A percentile compares a stretch with the other conserved stretches of the same genome.
phyloP scores from a whole-genome alignment of 1,139 yeast species.

The Candida glucosophila region DNA sequence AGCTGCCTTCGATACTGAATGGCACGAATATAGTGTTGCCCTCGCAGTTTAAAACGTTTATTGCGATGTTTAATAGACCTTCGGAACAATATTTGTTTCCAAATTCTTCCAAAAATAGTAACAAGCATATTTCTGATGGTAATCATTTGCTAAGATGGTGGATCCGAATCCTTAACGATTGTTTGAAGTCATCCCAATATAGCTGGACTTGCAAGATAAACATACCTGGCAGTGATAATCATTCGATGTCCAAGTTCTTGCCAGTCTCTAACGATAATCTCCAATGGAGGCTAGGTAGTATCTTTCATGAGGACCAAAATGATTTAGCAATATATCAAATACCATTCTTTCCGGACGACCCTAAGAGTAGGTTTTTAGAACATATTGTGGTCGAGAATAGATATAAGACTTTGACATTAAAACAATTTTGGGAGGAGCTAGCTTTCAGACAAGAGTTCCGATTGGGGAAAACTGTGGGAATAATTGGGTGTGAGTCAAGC shows the following conservation, averaged over 20 bases:
- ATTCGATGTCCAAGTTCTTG: constrained; percentile 23
- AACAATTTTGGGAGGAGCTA: constrained; percentile 74
- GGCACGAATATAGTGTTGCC: constrained; percentile 3
- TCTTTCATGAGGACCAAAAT: constrained; percentile 29
- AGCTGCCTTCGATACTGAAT: constrained; percentile 16
- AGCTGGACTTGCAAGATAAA: constrained; percentile 35
- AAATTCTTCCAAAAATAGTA: constrained; percentile 47
- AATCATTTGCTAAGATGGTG: constrained; percentile 76
- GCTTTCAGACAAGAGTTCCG: constrained; percentile 87
- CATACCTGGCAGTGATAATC: constrained; percentile 66
- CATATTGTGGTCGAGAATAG: constrained; percentile 71
- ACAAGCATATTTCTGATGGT: constrained; percentile 69
- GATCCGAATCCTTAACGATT: constrained; percentile 48
- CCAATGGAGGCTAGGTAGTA: constrained; percentile 48
- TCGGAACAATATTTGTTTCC: constrained; percentile 85
- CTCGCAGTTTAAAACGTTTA: constrained; percentile 15
- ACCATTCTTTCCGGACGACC: constrained; percentile 92
- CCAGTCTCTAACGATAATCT: constrained; percentile 9
- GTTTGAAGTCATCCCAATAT: constrained; percentile 10
- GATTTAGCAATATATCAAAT: constrained; percentile 52
- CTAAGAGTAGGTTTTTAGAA: constrained; percentile 85
- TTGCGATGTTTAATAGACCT: constrained; percentile 77
- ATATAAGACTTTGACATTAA: constrained; percentile 33
- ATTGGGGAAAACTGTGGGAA: constrained; percentile 76
- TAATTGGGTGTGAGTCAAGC: constrained; percentile 51